Base-by-base conservation (phyloP, 2,329 filamentous ascomycete genomes). In the Stachybotrys elegans region DNA sequence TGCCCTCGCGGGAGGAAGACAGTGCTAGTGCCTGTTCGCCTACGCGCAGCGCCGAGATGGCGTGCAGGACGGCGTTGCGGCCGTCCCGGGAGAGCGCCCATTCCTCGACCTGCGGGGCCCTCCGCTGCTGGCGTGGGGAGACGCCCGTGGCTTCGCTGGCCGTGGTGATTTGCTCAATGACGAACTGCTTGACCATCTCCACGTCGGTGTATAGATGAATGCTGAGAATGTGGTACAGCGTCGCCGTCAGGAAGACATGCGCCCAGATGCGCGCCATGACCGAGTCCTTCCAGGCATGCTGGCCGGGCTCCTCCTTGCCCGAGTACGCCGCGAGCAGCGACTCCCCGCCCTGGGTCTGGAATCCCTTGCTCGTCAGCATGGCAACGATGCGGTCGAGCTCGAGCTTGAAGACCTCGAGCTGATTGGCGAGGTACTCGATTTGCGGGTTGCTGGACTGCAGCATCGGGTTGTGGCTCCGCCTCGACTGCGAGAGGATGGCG, bases 141-240 rank as follows among this genome's bases (percentile, higher is more conserved):
- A 49, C 27, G 3, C 51, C 40, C 4, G 59, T 44, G 12, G 51
- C 45, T 5, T 46, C 42, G 4, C 45, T 34, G 1, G 45, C 19
- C 1, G 51, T 22, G 4, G 43, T 40, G 14, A 38, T 49, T 14
- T 49, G 47, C 40, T 55, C 41, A 40, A 43, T 45, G 6, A 52
- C 59, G 1, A 63, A 44, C 3, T 57, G 51, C 11, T 53, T 58
- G 8, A 68, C 54, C 3, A 48, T 56, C 4, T 55, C 46, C 1
- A 64, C 49, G 22, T 71, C 65, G 5, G 64, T 56, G 22, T 61
- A 60, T 0, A 70, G 48, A 27, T 68, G 60, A 13, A 70, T 49
- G 3, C 46, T 57, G 36, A 69, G 57, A 2, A 69, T 51, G 34
- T 68, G 61, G 36, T 67, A 63, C 0, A 69, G 57, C 51, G 67